Base-by-base conservation (phyloP, 495 filamentous ascomycete genomes). In the Haplographium delicatum region DNA sequence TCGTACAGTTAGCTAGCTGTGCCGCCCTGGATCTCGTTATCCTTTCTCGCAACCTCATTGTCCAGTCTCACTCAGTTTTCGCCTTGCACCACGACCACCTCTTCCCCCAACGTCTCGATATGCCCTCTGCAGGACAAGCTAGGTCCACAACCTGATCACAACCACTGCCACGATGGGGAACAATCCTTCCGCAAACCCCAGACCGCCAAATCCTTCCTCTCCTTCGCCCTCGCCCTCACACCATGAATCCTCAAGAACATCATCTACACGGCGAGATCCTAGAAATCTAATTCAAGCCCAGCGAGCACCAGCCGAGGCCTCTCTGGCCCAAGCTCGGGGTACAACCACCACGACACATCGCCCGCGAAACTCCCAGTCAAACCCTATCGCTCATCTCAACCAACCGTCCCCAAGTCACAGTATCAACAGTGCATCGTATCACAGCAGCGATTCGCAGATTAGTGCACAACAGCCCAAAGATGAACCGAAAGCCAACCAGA, bases 281-380 rank as follows among this genome's bases (percentile, higher is more conserved):
- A 44, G 51, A 20, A 50, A 58, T 51, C 15, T 55, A 24, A 54
- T 62, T 34, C 62, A 60, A 41, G 43, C 51, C 25, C 65, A 66
- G 56, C 63, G 72, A 57, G 74, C 72, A 38, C 73, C 75, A 23
- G 74, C 74, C 46, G 74, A 78, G 61, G 65, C 73, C 18, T 78
- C 74, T 44, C 62, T 72, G 54, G 69, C 72, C 41, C 74, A 78
- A 59, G 76, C 74, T 44, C 73, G 74, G 54, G 76, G 74, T 59
- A 69, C 72, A 23, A 71, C 52, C 2, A 59, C 62, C 51, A 62
- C 64, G 47, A 57, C 66, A 57, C 70, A 67, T 53, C 71, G 70
- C 24, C 51, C 65, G 20, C 69, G 65, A 50, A 65, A 67, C 28
- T 59, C 57, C 38, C 51, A 58, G 34, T 49, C 59, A 47, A 43